Percentiles rank a stretch among this genome's conserved stretches.
These are phyloP conservation scores for Calonectria hongkongensis DNA, from an alignment of 2,329 filamentous ascomycete species.

Conservation along the genomic window DNA sequence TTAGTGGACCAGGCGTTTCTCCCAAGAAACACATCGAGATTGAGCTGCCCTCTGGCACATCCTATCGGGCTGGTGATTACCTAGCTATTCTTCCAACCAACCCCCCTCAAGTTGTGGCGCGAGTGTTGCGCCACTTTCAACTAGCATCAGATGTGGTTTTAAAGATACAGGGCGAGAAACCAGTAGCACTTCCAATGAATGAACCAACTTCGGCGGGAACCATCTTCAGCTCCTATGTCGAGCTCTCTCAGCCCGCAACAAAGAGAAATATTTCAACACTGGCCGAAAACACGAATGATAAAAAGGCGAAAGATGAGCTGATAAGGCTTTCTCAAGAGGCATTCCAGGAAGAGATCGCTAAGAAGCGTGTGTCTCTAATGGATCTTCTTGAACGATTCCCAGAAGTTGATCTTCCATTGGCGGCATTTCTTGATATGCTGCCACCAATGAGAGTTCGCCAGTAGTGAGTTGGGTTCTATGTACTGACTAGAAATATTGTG, in stretches of 20 bases:
- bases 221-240: neutral
- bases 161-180: neutral
- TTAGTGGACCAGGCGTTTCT: neutral
- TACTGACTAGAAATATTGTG: neutral
- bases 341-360: neutral
- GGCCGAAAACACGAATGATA: neutral
- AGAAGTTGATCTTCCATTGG: neutral
- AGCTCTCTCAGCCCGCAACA: neutral
- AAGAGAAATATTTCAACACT: neutral
- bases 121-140: neutral
- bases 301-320: neutral
- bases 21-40: neutral
- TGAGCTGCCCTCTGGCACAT: neutral
- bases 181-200: neutral
- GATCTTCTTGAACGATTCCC: neutral
- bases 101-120: neutral
- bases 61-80: neutral
- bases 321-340: neutral
- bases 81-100: neutral
- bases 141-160: neutral
- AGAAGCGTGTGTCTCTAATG: neutral
- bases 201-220: neutral
- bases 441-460: neutral
- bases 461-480: neutral
- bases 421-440: neutral